A percentile compares a stretch with the other conserved stretches of the same genome.
These are phyloP conservation scores for Yamadazyma blattariae DNA, from an alignment of 1,139 yeast species.

Conservation along the genomic window DNA sequence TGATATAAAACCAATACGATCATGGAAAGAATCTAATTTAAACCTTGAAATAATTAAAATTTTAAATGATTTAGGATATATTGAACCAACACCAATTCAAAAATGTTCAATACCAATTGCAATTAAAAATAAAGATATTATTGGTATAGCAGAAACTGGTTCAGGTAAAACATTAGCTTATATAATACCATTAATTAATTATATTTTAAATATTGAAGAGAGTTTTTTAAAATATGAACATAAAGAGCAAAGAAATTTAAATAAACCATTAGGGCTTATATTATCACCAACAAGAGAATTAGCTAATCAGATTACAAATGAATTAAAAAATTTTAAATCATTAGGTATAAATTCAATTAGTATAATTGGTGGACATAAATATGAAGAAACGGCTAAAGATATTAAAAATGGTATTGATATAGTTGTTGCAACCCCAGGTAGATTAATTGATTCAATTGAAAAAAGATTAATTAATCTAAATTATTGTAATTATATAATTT, in stretches of 20 bases:
- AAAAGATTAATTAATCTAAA: constrained; percentile 57
- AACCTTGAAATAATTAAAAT: constrained; percentile 40
- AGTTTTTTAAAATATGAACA: constrained; percentile 37
- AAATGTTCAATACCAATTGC: constrained; percentile 84
- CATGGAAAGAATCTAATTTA: constrained; percentile 65
- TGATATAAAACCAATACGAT: constrained; percentile 57
- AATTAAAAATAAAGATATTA: constrained; percentile 55
- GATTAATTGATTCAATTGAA: constrained; percentile 78
- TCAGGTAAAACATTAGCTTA: constrained; percentile 92
- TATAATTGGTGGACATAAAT: constrained; percentile 86
- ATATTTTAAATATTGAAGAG: constrained; percentile 40
- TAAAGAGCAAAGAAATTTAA: constrained; percentile 24
- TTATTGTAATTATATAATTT: constrained; percentile 65
- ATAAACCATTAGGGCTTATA: constrained; percentile 56
- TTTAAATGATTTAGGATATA: constrained; percentile 42
- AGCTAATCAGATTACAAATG: constrained; percentile 78
- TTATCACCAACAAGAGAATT: constrained; percentile 93
- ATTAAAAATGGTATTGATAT: constrained; percentile 71
- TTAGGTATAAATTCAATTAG: constrained; percentile 47
- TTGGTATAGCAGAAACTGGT: constrained; percentile 96
- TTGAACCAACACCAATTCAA: constrained; percentile 84
- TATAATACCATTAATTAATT: constrained; percentile 67
- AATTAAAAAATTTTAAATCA: constrained; percentile 50
- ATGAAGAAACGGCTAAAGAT: constrained; percentile 67
- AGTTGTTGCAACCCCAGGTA: constrained; percentile 91